Percentiles rank a stretch among this genome's conserved stretches.
Conservation (phyloP, 169 alveolate genomes). For the Perkinsus marinus region DNA sequence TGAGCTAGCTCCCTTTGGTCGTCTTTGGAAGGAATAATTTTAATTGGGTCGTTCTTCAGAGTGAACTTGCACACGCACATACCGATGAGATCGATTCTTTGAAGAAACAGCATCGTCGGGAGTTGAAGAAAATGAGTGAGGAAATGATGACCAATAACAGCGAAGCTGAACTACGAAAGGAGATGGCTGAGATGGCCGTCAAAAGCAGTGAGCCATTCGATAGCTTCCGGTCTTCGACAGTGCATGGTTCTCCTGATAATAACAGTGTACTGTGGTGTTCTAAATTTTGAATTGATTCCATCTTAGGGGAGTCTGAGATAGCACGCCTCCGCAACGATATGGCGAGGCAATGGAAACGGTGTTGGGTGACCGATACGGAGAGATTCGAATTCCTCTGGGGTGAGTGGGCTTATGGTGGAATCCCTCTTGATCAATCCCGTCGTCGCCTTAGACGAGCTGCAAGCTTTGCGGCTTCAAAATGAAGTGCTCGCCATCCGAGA, state of each 20-base stretch:
- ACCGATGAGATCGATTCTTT: neutral
- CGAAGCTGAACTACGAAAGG: neutral
- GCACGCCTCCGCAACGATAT: neutral
- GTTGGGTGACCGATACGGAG: neutral
- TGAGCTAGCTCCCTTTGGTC: neutral
- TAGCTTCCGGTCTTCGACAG: no score
- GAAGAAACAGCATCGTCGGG: neutral
- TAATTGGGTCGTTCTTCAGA: neutral
- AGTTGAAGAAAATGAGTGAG: neutral
- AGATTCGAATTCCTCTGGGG: neutral
- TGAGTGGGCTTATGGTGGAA: neutral
- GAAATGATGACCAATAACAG: neutral
- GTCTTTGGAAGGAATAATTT: neutral
- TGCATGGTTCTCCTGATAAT: no score
- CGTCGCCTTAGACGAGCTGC: neutral
- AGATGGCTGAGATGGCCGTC: neutral
- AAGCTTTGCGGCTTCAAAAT: neutral
- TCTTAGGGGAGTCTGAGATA: neutral
- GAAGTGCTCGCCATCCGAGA: neutral
- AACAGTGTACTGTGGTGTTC: no score
- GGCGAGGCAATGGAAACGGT: neutral
- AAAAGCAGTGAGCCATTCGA: neutral
- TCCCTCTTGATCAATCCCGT: no score
- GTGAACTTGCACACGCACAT: neutral
- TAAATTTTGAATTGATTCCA: neutral